These are phyloP conservation scores for Leccinum fibrillosum DNA, from an alignment of 768 basidiomycete genomes.

Conservation along the genomic window DNA sequence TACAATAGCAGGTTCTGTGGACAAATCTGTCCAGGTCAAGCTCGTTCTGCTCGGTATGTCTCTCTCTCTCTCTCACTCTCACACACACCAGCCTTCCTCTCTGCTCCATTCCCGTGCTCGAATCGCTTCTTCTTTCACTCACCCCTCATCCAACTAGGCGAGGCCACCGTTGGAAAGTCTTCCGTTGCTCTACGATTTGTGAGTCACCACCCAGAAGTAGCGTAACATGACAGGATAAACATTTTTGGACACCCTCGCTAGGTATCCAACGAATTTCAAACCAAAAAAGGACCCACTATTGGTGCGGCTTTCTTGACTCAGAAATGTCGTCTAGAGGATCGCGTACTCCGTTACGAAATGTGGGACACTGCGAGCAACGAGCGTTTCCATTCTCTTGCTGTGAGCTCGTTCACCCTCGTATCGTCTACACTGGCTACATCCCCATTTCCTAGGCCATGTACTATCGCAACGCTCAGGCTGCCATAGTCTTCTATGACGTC, in stretches of 20 bases:
- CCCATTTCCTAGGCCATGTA: constrained; percentile 79
- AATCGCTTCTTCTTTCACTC: neutral
- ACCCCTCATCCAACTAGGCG: constrained; percentile 50
- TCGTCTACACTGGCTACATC: constrained; percentile 6
- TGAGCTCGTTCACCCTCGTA: constrained; percentile 37
- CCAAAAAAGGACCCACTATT: constrained; percentile 98
- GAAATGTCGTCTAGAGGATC: constrained; percentile 94
- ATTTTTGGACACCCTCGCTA: constrained; percentile 24
- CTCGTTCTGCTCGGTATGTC: constrained; percentile 87
- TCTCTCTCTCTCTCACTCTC: neutral
- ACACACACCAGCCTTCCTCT: neutral
- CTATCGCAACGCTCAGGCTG: constrained; percentile 96
- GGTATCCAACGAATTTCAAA: constrained; percentile 97
- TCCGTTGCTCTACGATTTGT: constrained; percentile 98
- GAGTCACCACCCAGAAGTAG: constrained; percentile 31
- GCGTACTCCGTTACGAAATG: constrained; percentile 90
- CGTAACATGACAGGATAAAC: constrained; percentile 1
- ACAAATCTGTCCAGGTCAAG: constrained; percentile 97
- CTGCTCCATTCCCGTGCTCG: neutral
- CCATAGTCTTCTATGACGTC: constrained; percentile 97
- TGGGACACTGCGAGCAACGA: constrained; percentile 97
- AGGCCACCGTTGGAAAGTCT: constrained; percentile 98
- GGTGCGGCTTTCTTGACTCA: constrained; percentile 95
- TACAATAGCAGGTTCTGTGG: constrained; percentile 65
- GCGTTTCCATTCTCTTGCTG: constrained; percentile 95